phyloP scores from a whole-genome alignment of 305 asterid genomes.

The Fraxinus nigra region DNA sequence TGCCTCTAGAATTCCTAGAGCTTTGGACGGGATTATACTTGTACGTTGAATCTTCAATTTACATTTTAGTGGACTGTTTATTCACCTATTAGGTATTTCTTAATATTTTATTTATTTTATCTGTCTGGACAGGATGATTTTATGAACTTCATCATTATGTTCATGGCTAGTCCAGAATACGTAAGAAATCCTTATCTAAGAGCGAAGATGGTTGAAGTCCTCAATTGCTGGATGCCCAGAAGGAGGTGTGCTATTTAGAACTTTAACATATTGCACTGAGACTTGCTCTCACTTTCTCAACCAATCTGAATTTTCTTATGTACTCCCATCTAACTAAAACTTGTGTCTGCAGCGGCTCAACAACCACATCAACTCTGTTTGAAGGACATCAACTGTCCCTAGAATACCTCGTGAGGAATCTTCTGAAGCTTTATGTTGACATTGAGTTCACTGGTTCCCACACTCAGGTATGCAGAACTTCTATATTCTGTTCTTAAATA shows the following conservation, averaged over 20 bases:
- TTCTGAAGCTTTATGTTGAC: constrained; percentile 93
- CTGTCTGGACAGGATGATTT: constrained; percentile 73
- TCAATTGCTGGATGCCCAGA: constrained; percentile 95
- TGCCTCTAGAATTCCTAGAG: constrained; percentile 94
- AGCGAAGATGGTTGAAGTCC: constrained; percentile 99
- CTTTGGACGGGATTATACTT: constrained; percentile 86
- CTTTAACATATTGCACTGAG: neutral
- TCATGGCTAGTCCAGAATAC: constrained; percentile 95
- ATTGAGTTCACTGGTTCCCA: constrained; percentile 99
- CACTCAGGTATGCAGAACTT: constrained; percentile 61
- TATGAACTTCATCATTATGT: constrained; percentile 97
- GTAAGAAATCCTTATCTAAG: constrained; percentile 89
- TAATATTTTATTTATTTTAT: constrained; percentile 16
- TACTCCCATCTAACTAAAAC: constrained; percentile 2
- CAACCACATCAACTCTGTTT: constrained; percentile 73
- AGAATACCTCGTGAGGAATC: constrained; percentile 83
- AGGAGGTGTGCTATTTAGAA: constrained; percentile 55
- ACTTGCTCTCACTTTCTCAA: neutral
- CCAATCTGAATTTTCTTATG: neutral
- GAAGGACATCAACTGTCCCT: constrained; percentile 91
- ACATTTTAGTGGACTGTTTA: neutral
- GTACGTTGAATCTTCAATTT: constrained; percentile 35
- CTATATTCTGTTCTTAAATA: constrained; percentile 2
- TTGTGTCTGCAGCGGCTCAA: constrained; percentile 63
- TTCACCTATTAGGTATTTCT: constrained; percentile 17